Base-by-base conservation (phyloP, 805 yeast genomes). In the Zygotorulaspora sp. region DNA sequence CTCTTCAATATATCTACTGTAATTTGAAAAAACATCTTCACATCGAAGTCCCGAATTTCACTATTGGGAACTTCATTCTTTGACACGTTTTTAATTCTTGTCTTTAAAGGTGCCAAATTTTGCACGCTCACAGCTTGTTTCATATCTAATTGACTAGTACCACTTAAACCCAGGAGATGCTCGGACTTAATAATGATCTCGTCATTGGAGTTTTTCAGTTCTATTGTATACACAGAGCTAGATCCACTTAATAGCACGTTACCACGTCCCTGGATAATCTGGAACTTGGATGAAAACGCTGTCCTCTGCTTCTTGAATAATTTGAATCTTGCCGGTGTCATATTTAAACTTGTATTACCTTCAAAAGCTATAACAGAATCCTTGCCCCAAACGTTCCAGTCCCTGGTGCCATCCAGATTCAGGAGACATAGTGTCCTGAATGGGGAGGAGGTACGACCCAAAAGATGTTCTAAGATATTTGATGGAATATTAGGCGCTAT, bases 351-450 rank as follows among this genome's bases (percentile, higher is more conserved):
- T 2, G 61, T 41, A 32, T 56, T 57, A 10, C 45, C 49, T 42
- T 58, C 63, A 41, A 43, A 57, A 1, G 60, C 58, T 7, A 58
- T 51, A 19, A 58, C 43, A 2, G 61, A 45, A 36, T 53, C 41
- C 26, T 45, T 43, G 6, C 60, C 61, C 47, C 49, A 52, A 2
- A 59, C 48, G 30, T 50, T 52, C 64, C 64, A 59, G 41, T 59
- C 64, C 7, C 37, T 32, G 1, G 56, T 40, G 3, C 64, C 64
- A 18, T 47, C 43, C 20, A 50, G 38, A 12, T 41, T 38, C 25
- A 50, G 19, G 4, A 50, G 41, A 31, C 53, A 52, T 11, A 52
- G 34, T 5, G 49, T 50, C 35, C 45, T 44, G 29, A 48, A 48
- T 1, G 50, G 49, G 8, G 47, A 39, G 10, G 47, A 41, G 3